Conservation (phyloP, 306 rosid species). For the Inga oerstediana region DNA sequence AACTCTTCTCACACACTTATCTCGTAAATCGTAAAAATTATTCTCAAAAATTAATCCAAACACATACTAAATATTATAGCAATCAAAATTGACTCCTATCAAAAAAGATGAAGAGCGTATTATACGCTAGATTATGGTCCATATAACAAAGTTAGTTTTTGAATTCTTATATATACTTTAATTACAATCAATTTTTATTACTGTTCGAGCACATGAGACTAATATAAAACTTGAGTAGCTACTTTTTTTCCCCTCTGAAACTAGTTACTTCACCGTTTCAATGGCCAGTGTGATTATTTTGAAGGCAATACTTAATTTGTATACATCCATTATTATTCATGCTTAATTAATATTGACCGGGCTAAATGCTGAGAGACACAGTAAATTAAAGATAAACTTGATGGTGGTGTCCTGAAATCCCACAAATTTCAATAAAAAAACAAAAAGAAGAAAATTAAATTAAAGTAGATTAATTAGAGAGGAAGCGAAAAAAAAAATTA, state of each 20-base stretch:
- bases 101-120: neutral
- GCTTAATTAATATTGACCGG: neutral
- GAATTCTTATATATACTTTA: neutral
- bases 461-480: neutral
- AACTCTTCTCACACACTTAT: too few species aligned
- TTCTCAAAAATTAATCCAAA: too few species aligned
- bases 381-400: too few species aligned
- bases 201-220: neutral
- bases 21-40: too few species aligned
- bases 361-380: neutral
- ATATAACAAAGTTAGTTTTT: neutral
- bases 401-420: conserved; percentile 33
- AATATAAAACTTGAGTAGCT: neutral
- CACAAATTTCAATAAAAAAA: conserved; percentile 51
- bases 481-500: neutral
- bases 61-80: neutral
- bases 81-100: neutral
- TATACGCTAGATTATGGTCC: neutral
- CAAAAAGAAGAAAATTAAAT: conserved; percentile 39
- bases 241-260: neutral
- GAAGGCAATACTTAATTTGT: neutral
- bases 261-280: neutral
- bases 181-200: neutral
- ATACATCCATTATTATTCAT: neutral
- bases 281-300: neutral